phyloP scores from a whole-genome alignment of 805 yeast genomes.

The Kregervanrija delftensis region DNA sequence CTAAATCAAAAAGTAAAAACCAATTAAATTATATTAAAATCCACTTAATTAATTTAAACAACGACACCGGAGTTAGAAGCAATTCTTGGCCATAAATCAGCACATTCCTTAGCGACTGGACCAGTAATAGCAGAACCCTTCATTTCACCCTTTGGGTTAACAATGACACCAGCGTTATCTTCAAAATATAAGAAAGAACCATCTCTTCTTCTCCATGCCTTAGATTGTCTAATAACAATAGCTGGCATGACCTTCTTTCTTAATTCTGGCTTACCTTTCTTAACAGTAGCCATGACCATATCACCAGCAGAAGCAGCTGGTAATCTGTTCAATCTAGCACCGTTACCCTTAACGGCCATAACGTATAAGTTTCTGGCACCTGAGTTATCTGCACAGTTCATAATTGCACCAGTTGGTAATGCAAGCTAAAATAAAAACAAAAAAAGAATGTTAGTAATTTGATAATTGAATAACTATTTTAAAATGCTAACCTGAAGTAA shows the following conservation, averaged over 20 bases:
- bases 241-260: constrained; percentile 99
- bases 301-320: constrained; percentile 99
- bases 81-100: constrained; percentile 99
- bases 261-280: constrained; percentile 99
- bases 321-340: constrained; percentile 99
- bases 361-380: constrained; percentile 99
- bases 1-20: constrained; percentile 13
- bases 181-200: constrained; percentile 99
- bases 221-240: constrained; percentile 97
- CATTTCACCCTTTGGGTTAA: constrained; percentile 99
- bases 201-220: constrained; percentile 99
- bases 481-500: no score
- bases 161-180: constrained; percentile 99
- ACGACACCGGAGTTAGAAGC: constrained; percentile 99
- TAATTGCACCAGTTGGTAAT: constrained; percentile 99
- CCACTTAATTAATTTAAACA: constrained; percentile 52
- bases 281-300: constrained; percentile 99
- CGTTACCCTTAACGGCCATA: constrained; percentile 97
- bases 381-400: constrained; percentile 99
- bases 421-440: constrained; percentile 63
- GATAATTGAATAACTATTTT: no score
- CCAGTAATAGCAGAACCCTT: constrained; percentile 99
- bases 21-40: constrained; percentile 11
- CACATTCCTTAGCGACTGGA: constrained; percentile 99
- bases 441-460: constrained; percentile 24